Evolutionary conservation across 2,329 filamentous ascomycete genomes (phyloP).

Genomic region (Penicillium sp.): DNA sequence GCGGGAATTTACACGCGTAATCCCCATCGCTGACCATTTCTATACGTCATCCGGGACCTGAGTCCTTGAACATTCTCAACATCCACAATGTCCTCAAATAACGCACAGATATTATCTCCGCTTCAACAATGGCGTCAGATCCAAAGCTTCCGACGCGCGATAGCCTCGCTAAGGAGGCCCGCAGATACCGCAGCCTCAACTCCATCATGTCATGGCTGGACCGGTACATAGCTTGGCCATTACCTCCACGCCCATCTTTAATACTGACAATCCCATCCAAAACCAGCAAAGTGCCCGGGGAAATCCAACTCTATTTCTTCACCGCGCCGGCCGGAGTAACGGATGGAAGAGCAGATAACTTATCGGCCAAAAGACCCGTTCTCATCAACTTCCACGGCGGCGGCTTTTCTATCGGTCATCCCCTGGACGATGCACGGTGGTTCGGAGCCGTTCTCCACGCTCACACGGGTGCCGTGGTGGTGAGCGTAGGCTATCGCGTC

Average conservation of each 20-base stretch:
- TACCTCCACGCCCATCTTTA: conserved; percentile 7
- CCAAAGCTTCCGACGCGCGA: background rate
- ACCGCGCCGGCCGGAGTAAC: conserved; percentile 5
- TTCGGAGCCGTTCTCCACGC: conserved; percentile 7
- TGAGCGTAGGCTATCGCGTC: conserved; percentile 26
- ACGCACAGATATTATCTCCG: background rate
- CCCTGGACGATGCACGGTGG: conserved; percentile 20
- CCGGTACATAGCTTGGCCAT: conserved; percentile 17
- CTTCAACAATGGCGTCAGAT: background rate
- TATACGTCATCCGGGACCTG: background rate
- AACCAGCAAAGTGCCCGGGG: conserved; percentile 13
- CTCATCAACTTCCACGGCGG: conserved; percentile 23
- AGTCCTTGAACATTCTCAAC: background rate
- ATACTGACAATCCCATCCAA: conserved; percentile 18
- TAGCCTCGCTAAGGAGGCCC: conserved; percentile 10
- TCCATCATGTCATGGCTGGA: conserved; percentile 16
- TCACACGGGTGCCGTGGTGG: conserved; percentile 16
- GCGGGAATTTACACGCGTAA: background rate
- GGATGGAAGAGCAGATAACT: background rate
- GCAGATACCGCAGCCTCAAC: conserved; percentile 13
- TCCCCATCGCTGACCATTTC: background rate
- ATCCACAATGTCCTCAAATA: background rate
- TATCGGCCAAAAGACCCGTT: conserved; percentile 9
- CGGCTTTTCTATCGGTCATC: conserved; percentile 21
- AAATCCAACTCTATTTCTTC: conserved; percentile 17